Evolutionary conservation across 2,329 filamentous ascomycete genomes (phyloP).

Genomic region (Neoascochyta sp.): DNA sequence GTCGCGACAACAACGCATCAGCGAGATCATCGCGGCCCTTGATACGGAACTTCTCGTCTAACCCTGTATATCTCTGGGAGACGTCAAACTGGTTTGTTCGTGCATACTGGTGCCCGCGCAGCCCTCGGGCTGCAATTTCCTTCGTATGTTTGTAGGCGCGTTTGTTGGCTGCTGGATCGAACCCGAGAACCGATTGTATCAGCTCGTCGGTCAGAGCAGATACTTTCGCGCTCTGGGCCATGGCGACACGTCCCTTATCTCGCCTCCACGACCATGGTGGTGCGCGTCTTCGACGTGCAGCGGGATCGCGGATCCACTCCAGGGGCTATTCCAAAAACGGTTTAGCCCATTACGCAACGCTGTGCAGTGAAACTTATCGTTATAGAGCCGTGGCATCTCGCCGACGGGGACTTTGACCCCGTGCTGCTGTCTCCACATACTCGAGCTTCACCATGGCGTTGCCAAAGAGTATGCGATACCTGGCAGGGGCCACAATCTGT

Average conservation of each 20-base stretch:
- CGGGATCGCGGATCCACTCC: slow-evolving; percentile 9
- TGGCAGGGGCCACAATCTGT: slow-evolving; percentile 67
- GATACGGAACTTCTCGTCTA: slow-evolving; percentile 84
- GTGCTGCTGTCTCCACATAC: slow-evolving; percentile 2
- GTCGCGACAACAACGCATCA: slow-evolving; percentile 59
- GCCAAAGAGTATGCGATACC: slow-evolving; percentile 76
- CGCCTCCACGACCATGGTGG: slow-evolving; percentile 1
- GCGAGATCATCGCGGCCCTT: slow-evolving; percentile 76
- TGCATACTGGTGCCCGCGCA: slow-evolving; percentile 42
- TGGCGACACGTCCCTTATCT: slow-evolving; percentile 36
- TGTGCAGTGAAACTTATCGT: slow-evolving; percentile 7
- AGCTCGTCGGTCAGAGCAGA: slow-evolving; percentile 67
- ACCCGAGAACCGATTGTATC: slow-evolving; percentile 60
- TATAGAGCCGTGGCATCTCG: slow-evolving; percentile 2
- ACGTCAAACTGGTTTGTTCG: slow-evolving; percentile 51
- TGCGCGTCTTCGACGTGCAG: slow-evolving; percentile 11
- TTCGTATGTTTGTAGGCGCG: slow-evolving; percentile 37
- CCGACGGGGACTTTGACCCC: slow-evolving; percentile 7
- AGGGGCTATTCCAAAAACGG: slow-evolving; percentile 4
- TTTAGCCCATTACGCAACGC: slow-evolving; percentile 10
- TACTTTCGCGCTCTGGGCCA: slow-evolving; percentile 68
- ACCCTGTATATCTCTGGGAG: slow-evolving; percentile 40
- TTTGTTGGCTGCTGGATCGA: slow-evolving; percentile 34
- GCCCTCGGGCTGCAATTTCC: slow-evolving; percentile 39
- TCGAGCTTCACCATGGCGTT: slow-evolving; percentile 64